phyloP scores from a whole-genome alignment of 768 basidiomycete species.

The Lentinula edodes region DNA sequence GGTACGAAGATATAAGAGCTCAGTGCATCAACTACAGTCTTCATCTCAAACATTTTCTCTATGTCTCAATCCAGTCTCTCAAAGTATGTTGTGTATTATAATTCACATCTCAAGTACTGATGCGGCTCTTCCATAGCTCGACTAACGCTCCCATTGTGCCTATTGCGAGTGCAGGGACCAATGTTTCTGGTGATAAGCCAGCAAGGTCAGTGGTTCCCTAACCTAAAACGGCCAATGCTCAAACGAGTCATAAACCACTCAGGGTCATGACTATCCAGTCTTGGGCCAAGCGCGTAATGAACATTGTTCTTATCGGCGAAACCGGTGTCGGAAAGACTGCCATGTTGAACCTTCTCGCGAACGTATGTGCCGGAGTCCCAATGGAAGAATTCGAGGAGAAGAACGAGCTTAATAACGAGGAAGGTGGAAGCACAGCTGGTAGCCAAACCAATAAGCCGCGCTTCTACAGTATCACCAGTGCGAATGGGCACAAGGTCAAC shows the following conservation, averaged over 20 bases:
- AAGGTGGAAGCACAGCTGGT: not conserved
- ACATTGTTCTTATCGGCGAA: constrained; percentile 10
- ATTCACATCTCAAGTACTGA: not conserved
- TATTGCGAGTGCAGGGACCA: not conserved
- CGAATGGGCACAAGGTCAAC: constrained; percentile 9
- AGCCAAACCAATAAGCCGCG: not conserved
- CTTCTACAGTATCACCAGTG: not conserved
- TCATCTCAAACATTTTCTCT: not conserved
- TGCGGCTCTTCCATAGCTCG: not conserved
- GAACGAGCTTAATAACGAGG: not conserved
- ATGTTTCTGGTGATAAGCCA: not conserved
- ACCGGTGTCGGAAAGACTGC: constrained; percentile 15
- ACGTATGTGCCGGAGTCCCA: constrained; percentile 9
- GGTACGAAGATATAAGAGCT: not conserved
- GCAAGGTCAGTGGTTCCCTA: not conserved
- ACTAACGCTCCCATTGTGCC: not conserved
- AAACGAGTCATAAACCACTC: not conserved
- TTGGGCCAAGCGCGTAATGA: not conserved
- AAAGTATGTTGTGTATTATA: not conserved
- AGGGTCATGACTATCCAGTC: constrained; percentile 4
- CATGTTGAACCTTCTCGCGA: constrained; percentile 12
- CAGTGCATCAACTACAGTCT: no score
- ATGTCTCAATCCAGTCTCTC: not conserved
- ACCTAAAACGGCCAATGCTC: not conserved
- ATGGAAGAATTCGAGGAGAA: not conserved